A percentile compares a stretch with the other conserved stretches of the same genome.
Evolutionary conservation across 2,329 filamentous ascomycete species (phyloP).

Genomic region (Chalara sp.): DNA sequence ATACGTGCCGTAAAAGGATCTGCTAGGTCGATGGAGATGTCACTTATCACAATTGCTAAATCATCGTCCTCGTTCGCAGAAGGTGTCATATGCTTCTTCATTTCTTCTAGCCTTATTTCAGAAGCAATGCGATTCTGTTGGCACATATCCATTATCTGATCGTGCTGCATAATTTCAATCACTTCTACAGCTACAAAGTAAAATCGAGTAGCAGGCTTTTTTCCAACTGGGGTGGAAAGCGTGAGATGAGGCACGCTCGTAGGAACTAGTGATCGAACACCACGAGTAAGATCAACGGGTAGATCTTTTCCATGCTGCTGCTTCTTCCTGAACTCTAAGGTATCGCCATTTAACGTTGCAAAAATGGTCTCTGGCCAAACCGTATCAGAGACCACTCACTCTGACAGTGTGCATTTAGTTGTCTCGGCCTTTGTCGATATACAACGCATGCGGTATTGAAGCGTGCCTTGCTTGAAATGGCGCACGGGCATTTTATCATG

Average conservation of each 20-base stretch:
- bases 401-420: conserved; percentile 28
- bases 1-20: conserved; percentile 62
- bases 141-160: conserved; percentile 36
- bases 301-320: conserved; percentile 69
- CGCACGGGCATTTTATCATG: conserved; percentile 25
- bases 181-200: conserved; percentile 65
- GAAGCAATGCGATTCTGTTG: conserved; percentile 33
- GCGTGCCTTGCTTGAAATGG: conserved; percentile 40
- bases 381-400: conserved; percentile 59
- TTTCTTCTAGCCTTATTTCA: conserved; percentile 45
- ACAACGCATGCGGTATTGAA: conserved; percentile 64
- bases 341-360: conserved; percentile 56
- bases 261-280: too few species aligned
- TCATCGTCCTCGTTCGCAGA: conserved; percentile 44
- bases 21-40: conserved; percentile 54
- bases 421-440: conserved; percentile 31
- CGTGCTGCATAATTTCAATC: conserved; percentile 48
- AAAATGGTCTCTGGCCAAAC: conserved; percentile 67
- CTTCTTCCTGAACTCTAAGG: conserved; percentile 57
- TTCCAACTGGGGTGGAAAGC: too few species aligned
- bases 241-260: too few species aligned
- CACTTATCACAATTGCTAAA: conserved; percentile 48
- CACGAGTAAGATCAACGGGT: conserved; percentile 64
- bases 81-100: conserved; percentile 42
- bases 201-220: too few species aligned